Percentiles rank a stretch among this genome's conserved stretches.
Evolutionary conservation across 108 stramenopile species (phyloP).

Genomic region (Phaeodactylum tricornutum): DNA sequence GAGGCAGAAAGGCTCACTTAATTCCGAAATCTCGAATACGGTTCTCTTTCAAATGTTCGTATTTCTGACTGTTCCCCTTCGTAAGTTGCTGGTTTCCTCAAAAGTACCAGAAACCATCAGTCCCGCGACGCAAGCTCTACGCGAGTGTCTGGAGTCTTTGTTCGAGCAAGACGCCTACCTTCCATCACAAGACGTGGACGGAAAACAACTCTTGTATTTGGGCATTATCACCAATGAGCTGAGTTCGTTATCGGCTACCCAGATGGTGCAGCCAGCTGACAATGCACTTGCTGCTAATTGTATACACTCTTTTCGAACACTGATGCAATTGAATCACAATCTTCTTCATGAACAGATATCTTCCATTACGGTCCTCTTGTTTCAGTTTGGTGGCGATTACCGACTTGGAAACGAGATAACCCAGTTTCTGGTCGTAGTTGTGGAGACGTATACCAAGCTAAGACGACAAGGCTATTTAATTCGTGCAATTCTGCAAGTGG

Average conservation of each 20-base stretch:
- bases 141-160: conserved; percentile 22
- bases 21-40: conserved; percentile 1
- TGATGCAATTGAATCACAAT: conserved; percentile 35
- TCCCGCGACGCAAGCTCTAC: conserved; percentile 14
- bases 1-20: conserved; percentile 1
- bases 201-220: conserved; percentile 29
- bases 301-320: conserved; percentile 9
- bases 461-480: conserved; percentile 30
- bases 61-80: conserved; percentile 4
- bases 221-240: background rate
- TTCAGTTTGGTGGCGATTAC: conserved; percentile 1
- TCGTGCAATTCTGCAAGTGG: background rate
- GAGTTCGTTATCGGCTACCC: background rate
- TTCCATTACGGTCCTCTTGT: conserved; percentile 15
- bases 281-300: background rate
- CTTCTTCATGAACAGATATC: conserved; percentile 28
- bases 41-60: conserved; percentile 22
- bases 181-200: conserved; percentile 44
- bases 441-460: conserved; percentile 33
- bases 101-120: background rate
- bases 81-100: background rate
- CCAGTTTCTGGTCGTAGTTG: conserved; percentile 17
- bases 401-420: conserved; percentile 1
- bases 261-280: background rate
- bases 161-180: conserved; percentile 54